Percentiles rank a stretch among this genome's conserved stretches.
Conservation (phyloP, 306 rosid species). For the Fragaria vesca region DNA sequence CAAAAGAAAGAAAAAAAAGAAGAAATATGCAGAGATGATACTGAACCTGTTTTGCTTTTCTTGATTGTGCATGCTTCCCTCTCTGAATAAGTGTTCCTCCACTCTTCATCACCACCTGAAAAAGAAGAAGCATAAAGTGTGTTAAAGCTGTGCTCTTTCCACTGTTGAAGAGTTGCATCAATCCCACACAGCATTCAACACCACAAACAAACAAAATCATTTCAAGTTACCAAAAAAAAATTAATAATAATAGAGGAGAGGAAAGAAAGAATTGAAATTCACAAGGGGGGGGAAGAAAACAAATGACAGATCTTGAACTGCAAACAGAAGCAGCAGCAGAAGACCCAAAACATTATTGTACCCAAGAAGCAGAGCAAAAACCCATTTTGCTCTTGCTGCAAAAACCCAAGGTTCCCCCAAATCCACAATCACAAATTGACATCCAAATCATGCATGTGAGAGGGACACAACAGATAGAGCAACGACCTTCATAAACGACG, state of each 20-base stretch:
- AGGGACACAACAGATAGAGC: slow-evolving; percentile 16
- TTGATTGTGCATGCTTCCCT: slow-evolving; percentile 77
- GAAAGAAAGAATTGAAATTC: slow-evolving; percentile 4
- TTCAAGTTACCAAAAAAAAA: slow-evolving; percentile 10
- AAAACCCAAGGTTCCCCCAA: slow-evolving; percentile 32
- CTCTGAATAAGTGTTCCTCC: slow-evolving; percentile 73
- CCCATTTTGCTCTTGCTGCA: slow-evolving; percentile 14
- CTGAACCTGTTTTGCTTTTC: slow-evolving; percentile 94
- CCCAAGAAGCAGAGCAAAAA: slow-evolving; percentile 25
- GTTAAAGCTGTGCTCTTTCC: slow-evolving; percentile 70
- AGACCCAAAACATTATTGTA: slow-evolving; percentile 16
- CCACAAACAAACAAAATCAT: slow-evolving; percentile 18
- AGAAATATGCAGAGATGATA: slow-evolving; percentile 31
- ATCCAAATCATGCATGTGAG: slow-evolving; percentile 33
- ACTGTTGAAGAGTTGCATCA: slow-evolving; percentile 34
- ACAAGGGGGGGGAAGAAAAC: slow-evolving; percentile 41
- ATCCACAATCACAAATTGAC: slow-evolving; percentile 26
- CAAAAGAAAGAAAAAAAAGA: slow-evolving; percentile 41
- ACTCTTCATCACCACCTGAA: slow-evolving; percentile 91
- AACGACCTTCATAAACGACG: slow-evolving; percentile 61
- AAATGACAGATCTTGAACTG: slow-evolving; percentile 55
- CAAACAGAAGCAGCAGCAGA: slow-evolving; percentile 21
- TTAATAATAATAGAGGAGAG: background rate
- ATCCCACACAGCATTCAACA: slow-evolving; percentile 30
- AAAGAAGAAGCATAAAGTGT: slow-evolving; percentile 53